Evolutionary conservation across 1,139 yeast species (phyloP), one percentile per base, ranked within the genome.

Genomic region (Suhomyces choctaworum): DNA sequence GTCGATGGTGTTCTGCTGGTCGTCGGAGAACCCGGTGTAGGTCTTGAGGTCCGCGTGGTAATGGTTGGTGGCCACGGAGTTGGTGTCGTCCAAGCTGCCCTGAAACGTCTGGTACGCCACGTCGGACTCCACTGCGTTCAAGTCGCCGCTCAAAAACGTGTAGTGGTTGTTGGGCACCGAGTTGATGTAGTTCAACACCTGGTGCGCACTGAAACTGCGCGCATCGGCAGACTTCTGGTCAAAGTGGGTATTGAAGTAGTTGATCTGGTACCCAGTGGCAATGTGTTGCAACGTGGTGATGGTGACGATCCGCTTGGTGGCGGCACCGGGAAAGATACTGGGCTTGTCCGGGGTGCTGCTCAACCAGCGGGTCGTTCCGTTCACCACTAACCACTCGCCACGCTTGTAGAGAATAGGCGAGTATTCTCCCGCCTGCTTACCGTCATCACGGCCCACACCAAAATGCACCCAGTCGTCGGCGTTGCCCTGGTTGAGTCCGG

Each of bases 401-500:
- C 56, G 51, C 33, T 64, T 58, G 45, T 61, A 71, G 26, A 67
- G 57, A 14, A 73, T 60, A 1, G 78, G 77, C 27, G 73, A 62
- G 41, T 58, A 70, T 41, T 73, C 79, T 5, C 78, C 78, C 4
- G 51, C 46, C 5, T 52, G 51, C 9, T 49, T 46, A 4, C 78
- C 78, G 50, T 73, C 77, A 33, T 69, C 71, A 48, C 78, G 54
- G 2, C 78, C 78, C n/a, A 64, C 68, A 2, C 76, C 76, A 37
- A 64, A 66, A 44, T 70, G 70, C 7, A 55, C 53, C 66, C 72
- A 73, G 22, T 53, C 50, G 10, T 20, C 30, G 9, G 27, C 14
- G 5, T 25, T 14, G 5, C 23, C 40, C 6, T 25, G 19, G 29
- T 41, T 41, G 7, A 58, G 45, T 2, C 60, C 60, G 2, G 25